Evolutionary conservation across 192 early-diverging fungal genomes (phyloP).

Genomic region (Rhizophagus sp.): DNA sequence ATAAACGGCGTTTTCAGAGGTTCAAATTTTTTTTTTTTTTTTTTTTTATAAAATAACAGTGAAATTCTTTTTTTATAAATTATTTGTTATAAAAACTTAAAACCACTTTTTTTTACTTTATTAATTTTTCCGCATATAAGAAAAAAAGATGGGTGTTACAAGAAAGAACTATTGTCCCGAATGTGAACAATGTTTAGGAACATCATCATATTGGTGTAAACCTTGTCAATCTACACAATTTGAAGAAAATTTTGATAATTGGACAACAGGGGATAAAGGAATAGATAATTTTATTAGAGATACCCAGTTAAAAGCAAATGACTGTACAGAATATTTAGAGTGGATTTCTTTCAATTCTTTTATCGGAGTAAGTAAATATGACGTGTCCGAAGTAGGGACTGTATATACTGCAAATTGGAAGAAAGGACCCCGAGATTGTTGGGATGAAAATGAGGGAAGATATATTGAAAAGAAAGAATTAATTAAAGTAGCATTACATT

Average conservation of each 20-base stretch:
- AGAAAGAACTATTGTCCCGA: constrained; percentile 6
- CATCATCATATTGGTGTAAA: not conserved
- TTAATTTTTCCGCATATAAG: not conserved
- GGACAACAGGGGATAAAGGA: constrained; percentile 13
- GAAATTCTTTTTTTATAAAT: too few species aligned
- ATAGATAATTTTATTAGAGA: constrained; percentile 20
- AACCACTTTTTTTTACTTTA: too few species aligned
- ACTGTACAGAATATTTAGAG: constrained; percentile 24
- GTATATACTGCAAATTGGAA: constrained; percentile 23
- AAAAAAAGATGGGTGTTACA: not conserved
- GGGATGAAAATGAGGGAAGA: constrained; percentile 7
- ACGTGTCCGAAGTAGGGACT: not conserved
- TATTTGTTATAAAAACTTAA: too few species aligned
- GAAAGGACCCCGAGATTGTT: constrained; percentile 10
- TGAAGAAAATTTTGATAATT: constrained; percentile 27
- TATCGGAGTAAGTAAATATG: constrained; percentile 11
- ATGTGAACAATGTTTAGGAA: not conserved
- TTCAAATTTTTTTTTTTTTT: too few species aligned
- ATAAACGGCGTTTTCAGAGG: too few species aligned
- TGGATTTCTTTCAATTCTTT: constrained; percentile 17
- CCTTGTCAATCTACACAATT: constrained; percentile 12
- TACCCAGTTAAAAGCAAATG: constrained; percentile 19
- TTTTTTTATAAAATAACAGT: too few species aligned
- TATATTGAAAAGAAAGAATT: constrained; percentile 1
- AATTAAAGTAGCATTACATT: constrained; percentile 22